Evolutionary conservation across 2,329 filamentous ascomycete species (phyloP), one percentile per base, ranked within the genome.

Genomic region (Fusarium oxysporum): DNA sequence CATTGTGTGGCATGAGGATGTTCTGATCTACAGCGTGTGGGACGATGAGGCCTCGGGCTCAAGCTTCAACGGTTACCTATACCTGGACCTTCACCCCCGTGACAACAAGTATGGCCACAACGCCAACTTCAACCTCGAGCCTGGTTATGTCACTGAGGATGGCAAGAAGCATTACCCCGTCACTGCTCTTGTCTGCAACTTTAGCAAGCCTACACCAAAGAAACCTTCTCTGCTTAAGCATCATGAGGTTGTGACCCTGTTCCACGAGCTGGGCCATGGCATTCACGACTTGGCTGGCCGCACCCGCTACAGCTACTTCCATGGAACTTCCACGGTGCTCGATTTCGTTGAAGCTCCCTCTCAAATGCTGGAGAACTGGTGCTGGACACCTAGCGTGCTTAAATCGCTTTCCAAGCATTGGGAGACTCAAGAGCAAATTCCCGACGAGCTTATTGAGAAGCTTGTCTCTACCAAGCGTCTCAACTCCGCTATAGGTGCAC

Each of bases 61-160:
- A 55, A 89, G 86, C 40, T 96, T 96, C 77, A 91, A 93, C 11
- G 93, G 93, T 44, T 96, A 96, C 80, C 86, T 96, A 32, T 96
- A 96, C 81, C 88, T 96, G 19, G 93, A 96, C 81, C 86, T 96
- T 25, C 92, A 94, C 81, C 93, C 93, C 4, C 89, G 93, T 41
- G 90, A 91, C 76, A 93, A 94, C 81, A 96, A 96, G 81, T 96
- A 96, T 80, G 91, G 92, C 21, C 93, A 96, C 78, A 93, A 93
- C 10, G 93, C 93, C 77, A 96, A 96, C 85, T 96, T 96, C 85
- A 93, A 91, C 81, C 82, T 96, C 4, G 91, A 94, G 81, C 92
- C 93, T 2, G 92, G 92, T 30, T 94, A 89, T 82, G 83, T 90
- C 62, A 85, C 87, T 64, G 85, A 88, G 58, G 89, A 94, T 68